Evolutionary conservation across 257 asterid species (phyloP), one percentile per base, ranked within the genome.

Genomic region (Galeopsis tetrahit): DNA sequence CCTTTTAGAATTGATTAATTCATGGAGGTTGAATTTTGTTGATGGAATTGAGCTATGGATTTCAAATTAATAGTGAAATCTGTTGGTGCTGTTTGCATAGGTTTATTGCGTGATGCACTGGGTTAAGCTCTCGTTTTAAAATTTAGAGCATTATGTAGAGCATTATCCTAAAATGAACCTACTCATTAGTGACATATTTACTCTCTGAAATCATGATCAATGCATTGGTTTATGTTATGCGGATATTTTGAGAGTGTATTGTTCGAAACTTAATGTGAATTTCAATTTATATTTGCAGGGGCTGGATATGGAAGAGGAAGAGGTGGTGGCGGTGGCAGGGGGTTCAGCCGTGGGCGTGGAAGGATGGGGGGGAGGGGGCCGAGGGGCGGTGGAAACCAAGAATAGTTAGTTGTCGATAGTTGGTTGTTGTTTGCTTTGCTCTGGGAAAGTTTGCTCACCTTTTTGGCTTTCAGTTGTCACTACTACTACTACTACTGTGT

Each of bases 231-330:
- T 1, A 15, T 35, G 43, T 31, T 2, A 6, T 63, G 0, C 28
- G 17, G 9, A 15, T 39, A 9, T n/a, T 32, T 11, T 58, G 17
- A 2, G 43, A 4, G 1, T 46, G 8, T 31, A 59, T 58, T 33
- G 4, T 10, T 33, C 3, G 55, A 39, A 61, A 61, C 21, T 53
- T 66, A 28, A 74, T 5, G 43, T 8, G 42, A 11, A 15, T 4
- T 7, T 55, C 3, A 2, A 46, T 39, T 34, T 51, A 34, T 31
- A 2, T 36, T 11, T 73, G 43, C 75, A 92, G 98, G 89, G 70
- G 77, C 84, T 83, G 97, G 89, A 60, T 88, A 85, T 78, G 96
- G 89, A 62, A 76, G 96, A 75, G 92, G 94, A 34, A 79, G 98
- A 77, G 96, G 96, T 36, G 88, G 87, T 38, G 84, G 88, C 40